phyloP scores from a whole-genome alignment of 495 filamentous ascomycete species.

The Penicillium herquei region DNA sequence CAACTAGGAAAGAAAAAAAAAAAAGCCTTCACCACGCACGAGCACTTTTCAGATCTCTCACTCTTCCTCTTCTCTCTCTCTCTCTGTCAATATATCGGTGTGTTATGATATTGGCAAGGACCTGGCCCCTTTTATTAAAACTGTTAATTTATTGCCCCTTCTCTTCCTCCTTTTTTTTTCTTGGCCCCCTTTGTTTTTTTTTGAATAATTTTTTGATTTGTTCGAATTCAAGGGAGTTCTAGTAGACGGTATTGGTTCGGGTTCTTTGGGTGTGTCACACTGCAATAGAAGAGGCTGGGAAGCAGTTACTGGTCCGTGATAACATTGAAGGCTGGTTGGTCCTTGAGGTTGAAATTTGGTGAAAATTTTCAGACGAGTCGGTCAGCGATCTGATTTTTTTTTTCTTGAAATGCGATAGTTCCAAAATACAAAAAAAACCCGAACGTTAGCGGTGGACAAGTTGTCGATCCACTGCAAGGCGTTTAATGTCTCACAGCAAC shows the following conservation, averaged over 20 bases:
- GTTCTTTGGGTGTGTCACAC: background rate
- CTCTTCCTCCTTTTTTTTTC: background rate
- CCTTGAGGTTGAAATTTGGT: too few species aligned
- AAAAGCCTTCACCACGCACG: background rate
- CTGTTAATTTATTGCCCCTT: background rate
- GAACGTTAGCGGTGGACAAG: slow-evolving; percentile 14
- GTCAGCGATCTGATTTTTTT: background rate
- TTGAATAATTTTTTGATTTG: background rate
- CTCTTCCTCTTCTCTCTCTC: too few species aligned
- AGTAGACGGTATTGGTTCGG: background rate
- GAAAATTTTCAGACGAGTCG: too few species aligned
- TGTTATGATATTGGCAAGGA: background rate
- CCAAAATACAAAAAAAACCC: slow-evolving; percentile 9
- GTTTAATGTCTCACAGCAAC: slow-evolving; percentile 21
- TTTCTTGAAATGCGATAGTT: background rate
- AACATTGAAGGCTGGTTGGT: too few species aligned
- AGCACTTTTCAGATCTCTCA: background rate
- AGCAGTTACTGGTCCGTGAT: too few species aligned
- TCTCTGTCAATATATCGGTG: too few species aligned
- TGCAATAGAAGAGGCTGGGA: background rate
- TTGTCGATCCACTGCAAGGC: slow-evolving; percentile 29
- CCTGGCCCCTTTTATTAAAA: background rate
- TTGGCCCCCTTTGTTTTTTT: slow-evolving; percentile 1
- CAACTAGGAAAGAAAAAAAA: background rate
- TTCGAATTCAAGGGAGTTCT: background rate